phyloP scores from a whole-genome alignment of 805 yeast genomes.

The Yamadazyma laniorum region DNA sequence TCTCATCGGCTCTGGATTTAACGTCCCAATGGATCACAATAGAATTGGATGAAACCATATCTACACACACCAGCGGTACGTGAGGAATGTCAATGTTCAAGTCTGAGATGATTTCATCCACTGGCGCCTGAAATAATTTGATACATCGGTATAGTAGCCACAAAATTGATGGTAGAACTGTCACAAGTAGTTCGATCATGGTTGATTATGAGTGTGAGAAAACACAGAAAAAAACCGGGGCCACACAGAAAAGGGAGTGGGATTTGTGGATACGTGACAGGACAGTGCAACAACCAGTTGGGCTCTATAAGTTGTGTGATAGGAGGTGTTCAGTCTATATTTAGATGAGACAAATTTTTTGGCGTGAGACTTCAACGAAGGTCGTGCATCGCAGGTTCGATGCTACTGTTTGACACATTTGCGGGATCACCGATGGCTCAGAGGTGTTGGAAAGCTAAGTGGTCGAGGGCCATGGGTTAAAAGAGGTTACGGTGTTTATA shows the following conservation, averaged over 20 bases:
- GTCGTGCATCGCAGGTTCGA: neutral
- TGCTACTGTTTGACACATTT: no score
- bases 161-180: slow-evolving; percentile 33
- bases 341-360: neutral
- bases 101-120: slow-evolving; percentile 41
- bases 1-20: slow-evolving; percentile 27
- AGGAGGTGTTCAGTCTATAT: neutral
- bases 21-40: slow-evolving; percentile 59
- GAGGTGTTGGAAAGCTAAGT: no score
- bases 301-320: neutral
- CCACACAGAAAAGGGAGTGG: no score
- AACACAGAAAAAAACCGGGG: neutral
- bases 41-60: slow-evolving; percentile 45
- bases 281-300: neutral
- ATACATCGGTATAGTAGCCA: slow-evolving; percentile 43
- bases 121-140: slow-evolving; percentile 41
- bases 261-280: neutral
- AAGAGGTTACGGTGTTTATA: no score
- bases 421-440: no score
- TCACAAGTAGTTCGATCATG: slow-evolving; percentile 35
- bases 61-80: slow-evolving; percentile 54
- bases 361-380: neutral
- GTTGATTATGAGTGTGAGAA: neutral
- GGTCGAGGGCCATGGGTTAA: no score
- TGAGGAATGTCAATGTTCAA: slow-evolving; percentile 55